Base-by-base conservation (phyloP, 192 early-diverging fungal genomes). In the Fimicolochytrium jonesii region DNA sequence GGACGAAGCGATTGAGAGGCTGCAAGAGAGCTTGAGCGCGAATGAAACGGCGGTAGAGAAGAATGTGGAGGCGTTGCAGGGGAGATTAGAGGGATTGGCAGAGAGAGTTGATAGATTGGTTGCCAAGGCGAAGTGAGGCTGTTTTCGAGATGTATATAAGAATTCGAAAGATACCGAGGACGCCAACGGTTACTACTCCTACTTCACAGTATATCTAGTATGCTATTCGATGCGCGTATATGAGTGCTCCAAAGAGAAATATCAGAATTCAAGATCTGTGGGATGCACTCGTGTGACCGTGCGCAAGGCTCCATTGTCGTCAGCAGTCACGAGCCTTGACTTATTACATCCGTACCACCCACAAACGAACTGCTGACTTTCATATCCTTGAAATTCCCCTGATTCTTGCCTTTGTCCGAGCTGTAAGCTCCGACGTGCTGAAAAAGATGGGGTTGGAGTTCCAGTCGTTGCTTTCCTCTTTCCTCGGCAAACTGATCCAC, bases 1-100 rank as follows among this genome's bases (percentile, higher is more conserved):
- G 36, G 76, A 77, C 48, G 80, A 83, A 25, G 36, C 55, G 6
- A 31, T 78, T 25, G 44, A 46, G 44, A 35, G 22, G 15, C 25
- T 78, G 51, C 49, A 69, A 39, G 42, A 18, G 26, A 67, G 61
- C 42, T 18, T 78, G 33, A 37, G 23, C 26, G 74, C 47, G 23
- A 77, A 78, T 43, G 56, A 64, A 43, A 37, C 20, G 29, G 34
- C 43, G 23, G 67, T 77, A 18, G 36, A 33, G 39, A 52, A 60
- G 41, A 78, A 78, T 45, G 54, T 78, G 26, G 71, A 61, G 34
- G 45, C 63, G 5, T 43, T 78, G 35, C 57, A 67, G 29, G 29
- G 20, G 25, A 13, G 77, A 13, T 61, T 75, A 34, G 58, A 63
- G 64, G 52, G 10, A 3, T 26, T 73, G 26, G 18, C 37, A 17